A percentile compares a stretch with the other conserved stretches of the same genome.
These are phyloP conservation scores for Pythium apleroticum DNA, from an alignment of 352 stramenopile species.

Conservation along the genomic window DNA sequence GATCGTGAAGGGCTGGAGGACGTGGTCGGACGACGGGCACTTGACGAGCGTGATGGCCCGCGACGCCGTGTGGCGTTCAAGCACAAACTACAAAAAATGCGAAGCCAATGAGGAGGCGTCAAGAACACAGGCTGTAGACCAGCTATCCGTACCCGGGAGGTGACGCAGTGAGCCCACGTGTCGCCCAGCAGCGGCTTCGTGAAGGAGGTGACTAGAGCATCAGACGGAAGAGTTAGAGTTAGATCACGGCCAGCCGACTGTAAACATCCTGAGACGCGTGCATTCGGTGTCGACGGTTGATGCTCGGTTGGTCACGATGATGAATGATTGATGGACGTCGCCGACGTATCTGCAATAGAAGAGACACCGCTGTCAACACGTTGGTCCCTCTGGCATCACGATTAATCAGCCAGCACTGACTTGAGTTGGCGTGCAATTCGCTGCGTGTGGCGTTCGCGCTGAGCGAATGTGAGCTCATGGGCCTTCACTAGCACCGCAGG, in stretches of 20 bases:
- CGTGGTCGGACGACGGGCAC: slow-evolving; percentile 49
- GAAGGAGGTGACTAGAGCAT: slow-evolving; percentile 39
- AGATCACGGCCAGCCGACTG: background rate
- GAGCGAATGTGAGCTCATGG: slow-evolving; percentile 24
- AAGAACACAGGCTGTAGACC: background rate
- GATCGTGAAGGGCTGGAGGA: slow-evolving; percentile 66
- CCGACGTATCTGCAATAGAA: slow-evolving; percentile 48
- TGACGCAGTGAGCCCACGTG: slow-evolving; percentile 71
- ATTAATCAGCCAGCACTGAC: slow-evolving; percentile 4
- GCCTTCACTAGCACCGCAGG: slow-evolving; percentile 56
- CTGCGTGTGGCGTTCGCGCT: slow-evolving; percentile 25
- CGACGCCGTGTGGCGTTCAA: slow-evolving; percentile 54
- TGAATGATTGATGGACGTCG: slow-evolving; percentile 62
- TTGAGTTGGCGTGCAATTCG: slow-evolving; percentile 29
- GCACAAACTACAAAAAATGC: slow-evolving; percentile 41
- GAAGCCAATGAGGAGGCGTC: slow-evolving; percentile 1
- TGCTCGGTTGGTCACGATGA: slow-evolving; percentile 68
- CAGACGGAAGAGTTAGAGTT: slow-evolving; percentile 14
- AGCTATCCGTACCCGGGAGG: slow-evolving; percentile 37
- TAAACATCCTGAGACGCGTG: background rate
- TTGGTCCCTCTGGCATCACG: background rate
- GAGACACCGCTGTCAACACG: background rate
- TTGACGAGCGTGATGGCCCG: slow-evolving; percentile 66
- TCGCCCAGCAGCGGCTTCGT: slow-evolving; percentile 67
- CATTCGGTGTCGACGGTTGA: slow-evolving; percentile 36